Base-by-base conservation (phyloP, 352 stramenopile genomes). In the Aphanomyces stellatus region DNA sequence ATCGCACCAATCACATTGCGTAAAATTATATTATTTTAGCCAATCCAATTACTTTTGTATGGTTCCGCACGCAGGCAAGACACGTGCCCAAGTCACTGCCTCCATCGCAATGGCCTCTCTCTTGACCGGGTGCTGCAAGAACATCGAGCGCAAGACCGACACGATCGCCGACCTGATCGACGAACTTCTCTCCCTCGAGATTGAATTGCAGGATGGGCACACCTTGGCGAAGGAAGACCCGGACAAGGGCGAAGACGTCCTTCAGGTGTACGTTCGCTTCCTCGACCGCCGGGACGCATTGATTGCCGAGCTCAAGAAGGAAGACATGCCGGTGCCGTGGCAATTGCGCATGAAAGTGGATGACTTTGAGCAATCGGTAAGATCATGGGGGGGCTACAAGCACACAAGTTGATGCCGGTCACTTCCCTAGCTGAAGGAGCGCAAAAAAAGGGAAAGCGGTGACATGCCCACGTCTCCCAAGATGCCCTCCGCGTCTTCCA, bases 311-410 rank as follows among this genome's bases (percentile, higher is more conserved):
- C 65, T 90, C 28, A 62, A 88, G 57, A 69, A 66, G 30, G 68
- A 76, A 46, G 31, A 76, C 11, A 72, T 83, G 33, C 51, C 64
- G 31, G 79, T 90, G 25, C 79, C 81, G 4, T 90, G 79, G 81
- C 79, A 90, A 51, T 62, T 90, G 62, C 77, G 77, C 28, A 78
- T 88, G 78, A 86, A 82, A 53, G 88, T 91, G 63, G 81, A 91
- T 63, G 85, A 91, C 56, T 73, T 93, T 10, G 85, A 93, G 56
- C 74, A 90, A 40, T 91, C 85, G 74, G 85, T 93, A 48, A 30
- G 80, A 49, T 28, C 22, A 31, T 51, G 13, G 22, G 17, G 8
- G 17, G 17, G 31, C 19, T 48, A 53, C 17, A 22, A 51, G 33
- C 7, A 22, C 8, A 3, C 33, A 17, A n/a, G n/a, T n/a, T n/a